Evolutionary conservation across 768 basidiomycete genomes (phyloP), one percentile per base, ranked within the genome.

Genomic region (Lentinula sp.): DNA sequence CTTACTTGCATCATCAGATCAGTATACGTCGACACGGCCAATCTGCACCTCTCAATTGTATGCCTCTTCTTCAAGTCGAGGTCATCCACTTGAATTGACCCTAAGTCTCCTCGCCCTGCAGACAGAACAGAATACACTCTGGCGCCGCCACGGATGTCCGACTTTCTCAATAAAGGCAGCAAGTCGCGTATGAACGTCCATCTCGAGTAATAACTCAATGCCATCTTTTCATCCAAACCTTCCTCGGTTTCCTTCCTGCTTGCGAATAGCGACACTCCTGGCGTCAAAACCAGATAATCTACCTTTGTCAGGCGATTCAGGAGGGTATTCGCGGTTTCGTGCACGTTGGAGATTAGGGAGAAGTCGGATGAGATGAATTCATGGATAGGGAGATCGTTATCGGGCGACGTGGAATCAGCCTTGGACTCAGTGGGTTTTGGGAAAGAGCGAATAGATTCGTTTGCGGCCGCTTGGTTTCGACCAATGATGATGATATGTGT

Each of bases 401-500:
- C 21, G 37, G 70, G 62, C 21, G 46, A 23, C 21, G 46, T 21
- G 46, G 46, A 11, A 10, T 48, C 46, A 7, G 46, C n/a, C 15
- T 18, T 43, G 42, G 42, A 16, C 6, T 43, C 18, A 48, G 46
- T 23, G 46, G 46, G 46, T 53, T 65, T 66, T 11, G 73, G 73
- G 65, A 77, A 67, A 2, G 64, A 66, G 1, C 70, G 67, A 63
- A 78, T 72, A 62, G 73, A 70, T 11, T 63, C 50, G 43, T 72
- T 66, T 4, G 73, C 77, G 5, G 74, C 74, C 4, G 59, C 58
- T 40, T 70, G 62, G 64, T 76, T 76, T 57, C 76, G 72, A 2
- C 77, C 77, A 40, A 72, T 64, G 62, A 78, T 63, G 58, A 78
- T 69, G 65, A 78, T 77, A 58, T 76, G 74, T 28, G 74, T 67